Base-by-base conservation (phyloP, 2,329 filamentous ascomycete species). In the Myriosclerotinia scirpicola region DNA sequence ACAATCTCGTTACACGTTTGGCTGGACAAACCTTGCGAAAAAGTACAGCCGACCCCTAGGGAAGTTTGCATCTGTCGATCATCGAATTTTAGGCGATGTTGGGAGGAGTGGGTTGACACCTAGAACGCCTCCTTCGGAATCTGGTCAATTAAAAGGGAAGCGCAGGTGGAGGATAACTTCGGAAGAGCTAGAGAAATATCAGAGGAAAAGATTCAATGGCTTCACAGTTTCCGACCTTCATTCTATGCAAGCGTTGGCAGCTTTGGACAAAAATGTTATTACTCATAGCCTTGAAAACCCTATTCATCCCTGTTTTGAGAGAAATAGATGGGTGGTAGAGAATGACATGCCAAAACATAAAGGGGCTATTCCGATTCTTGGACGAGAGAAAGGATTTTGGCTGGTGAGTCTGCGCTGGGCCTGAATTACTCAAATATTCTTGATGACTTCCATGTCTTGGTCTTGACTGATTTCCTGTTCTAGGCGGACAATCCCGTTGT, bases 351-450 rank as follows among this genome's bases (percentile, higher is more conserved):
- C 58, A 40, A 52, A 17, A 17, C 54, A 68, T 26, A 60, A 34
- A 30, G 66, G 63, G n/a, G 58, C 66, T 1, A 54, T 68, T 12
- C 64, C 64, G 8, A 67, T 69, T 12, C 54, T 67, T 22, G 66
- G 66, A 12, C 44, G 40, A 5, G n/a, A 40, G 30, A 36, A 42
- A 20, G 68, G 66, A 26, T 69, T 66, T 56, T 69, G 67, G 67
- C 20, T 67, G 20, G 68, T 69, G 30, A 66, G 68, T 17, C 12
- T 60, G 7, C 40, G 7, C 22, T 34, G 26, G 30, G 14, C 3
- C 34, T 36, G 5, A 38, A 11, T n/a, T 12, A 20, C 20, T n/a
- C 11, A 2, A 9, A 8, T 14, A 2, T 1, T n/a, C n/a, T 34
- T 34, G 8, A 7, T 34, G 6, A 34, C 17, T 17, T n/a, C 14